phyloP scores from a whole-genome alignment of 768 basidiomycete genomes.

The Trametes sanguinea region DNA sequence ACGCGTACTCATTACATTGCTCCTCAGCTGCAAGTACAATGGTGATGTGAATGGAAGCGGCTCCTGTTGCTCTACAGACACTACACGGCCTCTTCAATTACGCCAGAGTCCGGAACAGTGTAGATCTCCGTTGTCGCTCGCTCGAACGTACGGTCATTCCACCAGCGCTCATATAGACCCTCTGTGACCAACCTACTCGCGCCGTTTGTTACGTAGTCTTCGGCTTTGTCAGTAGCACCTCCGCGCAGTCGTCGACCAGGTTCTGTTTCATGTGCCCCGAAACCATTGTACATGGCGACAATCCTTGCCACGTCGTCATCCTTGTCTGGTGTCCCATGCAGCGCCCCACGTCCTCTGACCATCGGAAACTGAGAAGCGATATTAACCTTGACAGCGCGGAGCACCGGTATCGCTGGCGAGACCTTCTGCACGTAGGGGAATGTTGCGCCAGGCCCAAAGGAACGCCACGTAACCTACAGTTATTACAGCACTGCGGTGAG shows the following conservation, averaged over 20 bases:
- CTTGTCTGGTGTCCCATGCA: not conserved
- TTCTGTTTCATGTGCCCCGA: not conserved
- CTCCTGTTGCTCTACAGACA: no score
- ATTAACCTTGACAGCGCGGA: not conserved
- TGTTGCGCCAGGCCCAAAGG: conserved; percentile 12
- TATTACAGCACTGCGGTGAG: no score
- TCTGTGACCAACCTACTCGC: not conserved
- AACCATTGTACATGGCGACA: not conserved
- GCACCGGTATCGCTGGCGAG: not conserved
- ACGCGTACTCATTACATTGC: no score
- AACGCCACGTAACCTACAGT: conserved; percentile 10
- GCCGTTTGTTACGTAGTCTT: not conserved
- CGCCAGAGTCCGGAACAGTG: no score
- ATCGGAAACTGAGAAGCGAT: not conserved
- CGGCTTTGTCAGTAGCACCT: not conserved
- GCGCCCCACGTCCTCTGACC: not conserved
- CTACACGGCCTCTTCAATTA: no score
- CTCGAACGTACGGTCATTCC: not conserved
- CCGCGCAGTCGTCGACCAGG: not conserved
- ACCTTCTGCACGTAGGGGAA: conserved; percentile 12
- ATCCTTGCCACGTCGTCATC: not conserved
- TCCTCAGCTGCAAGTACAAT: no score
- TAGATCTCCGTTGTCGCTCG: not conserved
- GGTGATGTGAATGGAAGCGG: no score
- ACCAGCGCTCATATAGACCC: not conserved